Conservation (phyloP, 177 flowering plant species). For the Vitis hybrid region DNA sequence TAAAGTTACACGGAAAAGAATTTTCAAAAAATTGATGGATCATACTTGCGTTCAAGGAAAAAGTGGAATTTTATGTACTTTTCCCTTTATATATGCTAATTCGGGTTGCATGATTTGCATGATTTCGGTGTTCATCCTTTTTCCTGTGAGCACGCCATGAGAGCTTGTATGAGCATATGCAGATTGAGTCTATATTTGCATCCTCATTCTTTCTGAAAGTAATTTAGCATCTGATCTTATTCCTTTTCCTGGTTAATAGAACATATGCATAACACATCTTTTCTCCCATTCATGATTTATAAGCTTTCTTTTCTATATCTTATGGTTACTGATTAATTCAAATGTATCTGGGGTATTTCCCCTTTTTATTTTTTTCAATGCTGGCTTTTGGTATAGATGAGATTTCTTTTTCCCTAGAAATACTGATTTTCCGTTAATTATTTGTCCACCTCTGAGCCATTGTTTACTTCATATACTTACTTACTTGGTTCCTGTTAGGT, state of each 20-base stretch:
- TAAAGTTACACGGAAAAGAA: too few species aligned
- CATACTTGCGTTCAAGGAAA: background rate
- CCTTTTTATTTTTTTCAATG: background rate
- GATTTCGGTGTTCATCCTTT: background rate
- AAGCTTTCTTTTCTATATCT: slow-evolving; percentile 5
- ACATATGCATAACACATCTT: background rate
- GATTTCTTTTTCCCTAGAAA: too few species aligned
- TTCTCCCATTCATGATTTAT: background rate
- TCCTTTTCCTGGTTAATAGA: background rate
- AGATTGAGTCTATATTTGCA: background rate
- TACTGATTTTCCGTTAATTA: too few species aligned
- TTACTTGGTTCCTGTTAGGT: slow-evolving; percentile 50
- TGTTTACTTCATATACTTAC: background rate
- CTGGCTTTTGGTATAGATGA: background rate
- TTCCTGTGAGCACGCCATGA: background rate
- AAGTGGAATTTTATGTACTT: background rate
- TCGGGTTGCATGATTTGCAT: background rate
- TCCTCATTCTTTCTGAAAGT: background rate
- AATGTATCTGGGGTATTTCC: background rate
- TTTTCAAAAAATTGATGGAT: too few species aligned
- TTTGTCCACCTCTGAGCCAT: background rate
- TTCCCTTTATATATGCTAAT: background rate
- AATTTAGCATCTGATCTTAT: background rate
- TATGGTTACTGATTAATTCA: background rate
- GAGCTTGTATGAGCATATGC: background rate